phyloP scores from a whole-genome alignment of 2,329 filamentous ascomycete species.

The Tolypocladium nubicola region DNA sequence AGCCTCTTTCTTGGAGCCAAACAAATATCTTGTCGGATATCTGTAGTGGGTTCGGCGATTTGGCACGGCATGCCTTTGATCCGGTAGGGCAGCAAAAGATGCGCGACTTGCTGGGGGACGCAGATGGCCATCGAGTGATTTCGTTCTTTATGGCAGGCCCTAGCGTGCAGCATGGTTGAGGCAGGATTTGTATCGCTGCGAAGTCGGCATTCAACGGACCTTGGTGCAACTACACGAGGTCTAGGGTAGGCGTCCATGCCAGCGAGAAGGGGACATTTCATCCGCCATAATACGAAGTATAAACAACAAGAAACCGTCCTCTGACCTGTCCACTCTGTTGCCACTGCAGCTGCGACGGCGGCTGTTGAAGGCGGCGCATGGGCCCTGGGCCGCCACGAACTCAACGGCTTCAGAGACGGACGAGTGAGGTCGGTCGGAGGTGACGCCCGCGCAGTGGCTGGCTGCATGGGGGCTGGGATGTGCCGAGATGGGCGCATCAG shows the following conservation, averaged over 20 bases:
- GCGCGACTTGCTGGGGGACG: constrained; percentile 16
- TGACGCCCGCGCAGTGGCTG: neutral
- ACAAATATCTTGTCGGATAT: constrained; percentile 18
- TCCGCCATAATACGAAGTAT: too few species aligned
- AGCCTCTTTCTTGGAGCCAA: constrained; percentile 13
- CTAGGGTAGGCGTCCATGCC: neutral
- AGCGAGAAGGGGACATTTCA: too few species aligned
- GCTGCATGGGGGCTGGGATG: neutral
- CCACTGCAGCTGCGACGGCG: neutral
- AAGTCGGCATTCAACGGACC: too few species aligned
- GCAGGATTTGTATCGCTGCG: too few species aligned
- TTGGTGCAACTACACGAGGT: neutral
- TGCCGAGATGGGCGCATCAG: neutral
- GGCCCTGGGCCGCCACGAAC: neutral
- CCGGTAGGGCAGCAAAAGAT: constrained; percentile 10
- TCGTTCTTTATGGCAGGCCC: constrained; percentile 17
- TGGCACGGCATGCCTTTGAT: constrained; percentile 12
- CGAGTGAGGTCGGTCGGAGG: neutral
- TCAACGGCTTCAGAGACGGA: neutral
- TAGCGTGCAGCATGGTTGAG: neutral
- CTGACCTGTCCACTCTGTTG: too few species aligned
- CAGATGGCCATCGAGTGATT: constrained; percentile 17
- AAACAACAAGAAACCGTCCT: too few species aligned
- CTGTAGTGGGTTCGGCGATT: constrained; percentile 12
- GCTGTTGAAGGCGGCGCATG: neutral